phyloP scores from a whole-genome alignment of 257 asterid species.

The Verbascum thapsus region DNA sequence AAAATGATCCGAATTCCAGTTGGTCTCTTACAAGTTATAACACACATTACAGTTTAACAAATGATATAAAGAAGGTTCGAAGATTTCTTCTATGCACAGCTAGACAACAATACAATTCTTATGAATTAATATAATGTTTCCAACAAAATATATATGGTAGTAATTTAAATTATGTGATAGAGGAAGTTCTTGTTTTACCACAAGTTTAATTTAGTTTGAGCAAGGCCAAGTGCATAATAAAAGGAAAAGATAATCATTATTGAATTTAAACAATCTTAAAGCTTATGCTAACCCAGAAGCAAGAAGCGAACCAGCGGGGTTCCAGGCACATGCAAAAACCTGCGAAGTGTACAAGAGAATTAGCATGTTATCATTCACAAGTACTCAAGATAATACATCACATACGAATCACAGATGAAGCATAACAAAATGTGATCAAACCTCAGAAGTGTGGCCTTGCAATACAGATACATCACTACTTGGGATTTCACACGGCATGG shows the following conservation, averaged over 20 bases:
- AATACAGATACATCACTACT: conserved; percentile 66
- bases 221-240: conserved; percentile 7
- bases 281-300: conserved; percentile 86
- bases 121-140: background rate
- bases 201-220: too few relatives aligned
- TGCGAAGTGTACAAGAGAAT: conserved; percentile 41
- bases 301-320: conserved; percentile 89
- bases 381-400: conserved; percentile 16
- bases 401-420: conserved; percentile 3
- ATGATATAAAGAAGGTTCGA: background rate
- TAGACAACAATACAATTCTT: background rate
- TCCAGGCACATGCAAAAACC: conserved; percentile 99
- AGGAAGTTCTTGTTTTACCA: too few relatives aligned
- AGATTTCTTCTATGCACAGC: conserved; percentile 8
- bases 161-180: conserved; percentile 13
- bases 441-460: conserved; percentile 99
- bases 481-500: conserved; percentile 71
- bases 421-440: conserved; percentile 33
- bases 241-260: background rate
- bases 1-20: background rate
- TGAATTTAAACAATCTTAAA: conserved; percentile 13
- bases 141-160: background rate
- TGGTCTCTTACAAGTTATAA: background rate
- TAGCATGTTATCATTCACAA: conserved; percentile 25
- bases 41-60: background rate